Evolutionary conservation across 2,329 filamentous ascomycete genomes (phyloP), one percentile per base, ranked within the genome.

Genomic region (Zymoseptoria passerinii): DNA sequence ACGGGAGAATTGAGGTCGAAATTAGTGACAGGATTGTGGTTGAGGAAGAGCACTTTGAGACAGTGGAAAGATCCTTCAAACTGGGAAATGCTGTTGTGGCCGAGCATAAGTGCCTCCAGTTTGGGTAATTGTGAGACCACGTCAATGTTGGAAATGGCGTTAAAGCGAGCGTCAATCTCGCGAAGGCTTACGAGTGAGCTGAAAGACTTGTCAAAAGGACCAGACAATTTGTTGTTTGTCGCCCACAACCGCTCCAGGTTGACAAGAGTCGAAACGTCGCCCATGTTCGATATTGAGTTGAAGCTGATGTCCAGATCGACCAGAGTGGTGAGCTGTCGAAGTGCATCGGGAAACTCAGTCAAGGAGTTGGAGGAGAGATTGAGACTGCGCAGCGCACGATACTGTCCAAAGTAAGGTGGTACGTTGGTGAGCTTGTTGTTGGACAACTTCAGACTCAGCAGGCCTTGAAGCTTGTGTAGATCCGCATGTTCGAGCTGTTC

Each of bases 261-360:
- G 58, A 81, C 84, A 58, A 99, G 76, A 57, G 85, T 84, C 6
- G 91, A 90, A 64, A 99, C 89, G 62, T 87, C 85, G 0, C 92
- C 91, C 7, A 99, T 77, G 56, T 78, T 82, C 9, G 83, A 83
- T 62, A 99, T 96, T 48, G 86, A 83, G 71, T 99, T 99, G 81
- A 99, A 99, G 72, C 92, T 97, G 70, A 99, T 84, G 68, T 99
- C 94, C 48, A 99, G 82, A 70, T 99, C 92, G 10, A 96, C 89
- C 51, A 99, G 76, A 50, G 87, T 91, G 64, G 84, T 84, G 19
- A 99, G 77, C 23, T 90, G 82, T 73, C 90, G 92, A 20, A 99
- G 78, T 67, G 95, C 95, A 20, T 86, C 80, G 0, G 94, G 94
- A 63, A 99, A 95, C 48, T 83, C 83, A 58, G 87, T 86, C 56